Evolutionary conservation across 1,284 basidiomycete genomes (phyloP), one percentile per base, ranked within the genome.

Genomic region (Phylloboletellus chloephorus): DNA sequence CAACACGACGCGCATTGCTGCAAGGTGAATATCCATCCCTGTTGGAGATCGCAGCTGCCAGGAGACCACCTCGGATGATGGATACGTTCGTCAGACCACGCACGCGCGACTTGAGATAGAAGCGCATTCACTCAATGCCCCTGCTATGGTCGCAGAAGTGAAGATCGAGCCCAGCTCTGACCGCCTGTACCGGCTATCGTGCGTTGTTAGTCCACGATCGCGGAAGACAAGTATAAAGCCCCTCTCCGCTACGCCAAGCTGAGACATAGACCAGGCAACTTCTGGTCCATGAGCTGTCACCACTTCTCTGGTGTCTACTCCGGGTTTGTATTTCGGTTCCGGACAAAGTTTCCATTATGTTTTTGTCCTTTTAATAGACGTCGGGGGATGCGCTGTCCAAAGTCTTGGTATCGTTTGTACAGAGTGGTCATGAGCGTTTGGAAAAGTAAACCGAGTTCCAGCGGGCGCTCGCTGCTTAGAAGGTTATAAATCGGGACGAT

Each of bases 21-120:
- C 3, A 89, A 65, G 46, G 88, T 87, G 61, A 87, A 84, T 41
- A 86, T 83, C 80, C 79, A 47, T 82, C 64, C 79, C 83, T 81
- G 32, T 84, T 79, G 8, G 69, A 67, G 23, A 84, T 84, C 2
- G 74, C 80, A n/a, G 74, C 73, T 28, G 80, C 74, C 11, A 83
- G 63, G 7, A 80, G 67, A 21, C 79, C 78, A 53, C 75, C 74
- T 77, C 36, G 9, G 26, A 33, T n/a, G 41, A 22, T 12, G 17
- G 24, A 20, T 35, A 17, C 16, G 11, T 13, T 26, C 10, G 16
- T 38, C 11, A 36, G 28, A 34, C 13, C 7, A 26, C 39, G 15
- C 13, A 9, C n/a, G 25, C 3, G 16, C 22, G 21, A 37, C 20
- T 13, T 7, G 23, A 12, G 20, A 11, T n/a, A 17, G 10, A 47